These are phyloP conservation scores for Haberlea rhodopensis DNA, from an alignment of 257 asterid species.

Conservation along the genomic window DNA sequence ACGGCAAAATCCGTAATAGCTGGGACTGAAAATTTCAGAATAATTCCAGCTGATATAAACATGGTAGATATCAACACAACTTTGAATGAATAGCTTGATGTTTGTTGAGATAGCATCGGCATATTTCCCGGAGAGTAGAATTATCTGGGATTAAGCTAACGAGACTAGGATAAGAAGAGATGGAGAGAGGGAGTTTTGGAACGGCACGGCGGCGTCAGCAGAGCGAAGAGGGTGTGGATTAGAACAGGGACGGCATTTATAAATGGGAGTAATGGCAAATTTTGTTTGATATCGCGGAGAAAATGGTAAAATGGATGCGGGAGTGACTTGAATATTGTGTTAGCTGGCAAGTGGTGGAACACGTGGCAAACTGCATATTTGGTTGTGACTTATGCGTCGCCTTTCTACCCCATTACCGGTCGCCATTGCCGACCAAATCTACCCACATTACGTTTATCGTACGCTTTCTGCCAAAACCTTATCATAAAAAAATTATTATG, in stretches of 20 bases:
- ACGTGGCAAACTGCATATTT: too few species aligned
- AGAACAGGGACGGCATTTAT: not conserved
- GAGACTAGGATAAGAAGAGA: not conserved
- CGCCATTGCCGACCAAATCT: not conserved
- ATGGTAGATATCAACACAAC: conserved; percentile 47
- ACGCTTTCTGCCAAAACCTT: too few species aligned
- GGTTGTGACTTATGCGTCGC: too few species aligned
- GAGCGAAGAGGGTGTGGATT: not conserved
- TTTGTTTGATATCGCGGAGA: not conserved
- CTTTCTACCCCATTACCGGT: not conserved
- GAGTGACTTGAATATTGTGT: not conserved
- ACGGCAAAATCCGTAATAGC: conserved; percentile 48
- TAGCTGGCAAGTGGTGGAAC: not conserved
- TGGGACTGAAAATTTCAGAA: conserved; percentile 49
- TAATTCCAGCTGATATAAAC: conserved; percentile 57
- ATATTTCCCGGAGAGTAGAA: conserved; percentile 14
- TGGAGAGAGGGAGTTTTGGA: not conserved
- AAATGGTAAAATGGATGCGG: not conserved
- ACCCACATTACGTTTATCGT: too few species aligned
- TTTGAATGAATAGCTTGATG: conserved; percentile 35
- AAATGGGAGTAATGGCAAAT: conserved; percentile 8
- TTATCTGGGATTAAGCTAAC: conserved; percentile 1
- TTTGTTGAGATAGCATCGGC: conserved; percentile 30
- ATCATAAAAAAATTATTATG: too few species aligned
- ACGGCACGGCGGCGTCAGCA: not conserved